Base-by-base conservation (phyloP, 129 eudicot genomes). In the Smallanthus sonchifolius region DNA sequence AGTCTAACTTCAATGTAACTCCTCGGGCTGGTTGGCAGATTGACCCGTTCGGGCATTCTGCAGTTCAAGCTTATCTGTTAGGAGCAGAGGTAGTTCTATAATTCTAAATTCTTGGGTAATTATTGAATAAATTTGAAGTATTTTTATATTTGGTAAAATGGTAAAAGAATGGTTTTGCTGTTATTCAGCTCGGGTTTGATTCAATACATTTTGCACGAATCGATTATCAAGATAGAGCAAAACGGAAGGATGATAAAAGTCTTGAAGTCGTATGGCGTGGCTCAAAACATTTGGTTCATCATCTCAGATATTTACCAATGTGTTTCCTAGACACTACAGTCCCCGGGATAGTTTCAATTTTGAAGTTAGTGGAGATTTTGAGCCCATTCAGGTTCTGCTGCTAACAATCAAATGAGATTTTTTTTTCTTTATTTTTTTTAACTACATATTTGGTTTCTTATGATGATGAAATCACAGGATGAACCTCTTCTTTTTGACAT, bases 1-100 rank as follows among this genome's bases (percentile, higher is more conserved):
- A 84, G 77, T 35, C 34, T 24, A 83, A 86, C 71, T 93, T 93
- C 54, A 90, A 93, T 64, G 84, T 65, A 70, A 90, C 98, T 36
- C 98, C 98, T 40, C 89, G 95, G 37, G 92, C 96, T 38, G 98
- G 96, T 77, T 93, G 96, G 98, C 98, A 93, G 76, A 93, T 93
- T 49, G 98, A 93, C 76, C 95, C 98, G 42, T 93, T 93, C 19
- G 96, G 98, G 17, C 96, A 93, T 82, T 93, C 98, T 19, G 96
- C 98, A 19, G 96, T 93, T 43, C 98, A 93, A 72, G 96, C 87
- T 69, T 93, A 93, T 67, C 91, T 93, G 47, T 86, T 93, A 79
- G 95, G 95, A 65, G 90, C 89, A 2, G 98, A 93, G 92, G 98
- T 92, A 86, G 55, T 54, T 54, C 30, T 35, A 78, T 92, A 86